phyloP scores from a whole-genome alignment of 2,329 filamentous ascomycete species.

The Fusarium solani-melongenae region DNA sequence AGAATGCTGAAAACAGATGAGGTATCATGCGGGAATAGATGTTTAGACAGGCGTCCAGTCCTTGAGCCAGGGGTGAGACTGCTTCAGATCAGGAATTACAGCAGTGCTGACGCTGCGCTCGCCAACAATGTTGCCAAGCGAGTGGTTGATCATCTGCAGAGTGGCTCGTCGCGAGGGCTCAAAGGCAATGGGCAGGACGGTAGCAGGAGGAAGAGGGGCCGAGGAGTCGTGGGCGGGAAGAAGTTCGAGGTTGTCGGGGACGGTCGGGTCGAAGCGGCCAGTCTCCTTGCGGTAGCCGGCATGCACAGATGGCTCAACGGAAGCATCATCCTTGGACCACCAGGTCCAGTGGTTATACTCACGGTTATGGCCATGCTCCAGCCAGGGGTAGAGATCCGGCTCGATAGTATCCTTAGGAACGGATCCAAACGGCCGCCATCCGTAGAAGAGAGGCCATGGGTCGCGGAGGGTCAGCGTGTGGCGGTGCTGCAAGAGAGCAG shows the following conservation, averaged over 20 bases:
- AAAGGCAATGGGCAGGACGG: slow-evolving; percentile 12
- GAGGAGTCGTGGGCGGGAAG: slow-evolving; percentile 15
- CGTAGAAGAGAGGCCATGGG: slow-evolving; percentile 43
- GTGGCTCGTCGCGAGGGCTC: slow-evolving; percentile 39
- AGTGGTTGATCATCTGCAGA: slow-evolving; percentile 41
- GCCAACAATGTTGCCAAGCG: slow-evolving; percentile 40
- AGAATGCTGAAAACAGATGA: slow-evolving; percentile 8
- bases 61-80: slow-evolving; percentile 40
- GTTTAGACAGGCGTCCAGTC: slow-evolving; percentile 36
- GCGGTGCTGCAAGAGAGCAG: slow-evolving; percentile 39
- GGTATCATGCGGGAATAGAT: background rate
- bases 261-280: slow-evolving; percentile 2
- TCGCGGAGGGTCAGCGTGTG: slow-evolving; percentile 42
- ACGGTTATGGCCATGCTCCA: slow-evolving; percentile 39
- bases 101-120: slow-evolving; percentile 41
- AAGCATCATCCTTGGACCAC: slow-evolving; percentile 39
- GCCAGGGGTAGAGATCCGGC: slow-evolving; percentile 43
- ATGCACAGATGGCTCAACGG: slow-evolving; percentile 19
- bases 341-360: slow-evolving; percentile 42
- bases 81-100: slow-evolving; percentile 32
- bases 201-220: slow-evolving; percentile 28
- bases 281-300: slow-evolving; percentile 38
- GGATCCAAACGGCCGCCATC: slow-evolving; percentile 41
- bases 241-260: slow-evolving; percentile 36
- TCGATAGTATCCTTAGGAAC: slow-evolving; percentile 35